Evolutionary conservation across 805 yeast genomes (phyloP), one percentile per base, ranked within the genome.

Genomic region (Saccharomycopsis guyanensis): DNA sequence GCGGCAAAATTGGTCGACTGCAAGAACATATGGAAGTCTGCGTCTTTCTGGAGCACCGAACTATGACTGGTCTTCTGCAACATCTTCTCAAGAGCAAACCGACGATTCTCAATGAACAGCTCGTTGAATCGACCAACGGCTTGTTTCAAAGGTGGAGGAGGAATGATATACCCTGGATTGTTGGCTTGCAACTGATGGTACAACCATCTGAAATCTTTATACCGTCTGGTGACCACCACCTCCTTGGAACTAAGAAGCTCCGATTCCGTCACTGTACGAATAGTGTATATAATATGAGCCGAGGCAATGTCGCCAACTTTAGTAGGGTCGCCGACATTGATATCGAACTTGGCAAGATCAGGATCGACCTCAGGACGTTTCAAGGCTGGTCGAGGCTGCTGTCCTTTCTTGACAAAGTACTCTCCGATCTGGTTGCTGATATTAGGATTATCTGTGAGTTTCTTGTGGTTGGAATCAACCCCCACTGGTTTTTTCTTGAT

Each of bases 141-240:
- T 52, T 94, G 96, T 62, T 93, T 95, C 50, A 86, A 95, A 0
- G 97, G 89, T 3, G 97, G 97, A 1, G 97, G 96, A 1, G 98
- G 97, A 20, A 93, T 80, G 32, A 93, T 80, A 49, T 73, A 71
- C 0, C 98, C 98, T 31, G 96, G 95, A 59, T 93, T 88, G 55
- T 82, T 86, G 57, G 77, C 75, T 57, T 84, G 85, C 22, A 93
- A 68, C 56, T 89, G 96, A 54, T 86, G 86, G 62, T 88, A 91
- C 10, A 93, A 70, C 97, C 97, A 91, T 51, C 96, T 69, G 64
- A 93, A 91, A 62, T 93, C 98, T 44, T 81, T 77, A 63, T 91
- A 93, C 54, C 98, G 73, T 59, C 98, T 72, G 3, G 86, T 75
- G 0, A 89, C 97, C 8, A 70, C 65, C 0, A 71, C 65, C 40